Evolutionary conservation across 495 filamentous ascomycete genomes (phyloP).

Genomic region (Podospora fimiseda): DNA sequence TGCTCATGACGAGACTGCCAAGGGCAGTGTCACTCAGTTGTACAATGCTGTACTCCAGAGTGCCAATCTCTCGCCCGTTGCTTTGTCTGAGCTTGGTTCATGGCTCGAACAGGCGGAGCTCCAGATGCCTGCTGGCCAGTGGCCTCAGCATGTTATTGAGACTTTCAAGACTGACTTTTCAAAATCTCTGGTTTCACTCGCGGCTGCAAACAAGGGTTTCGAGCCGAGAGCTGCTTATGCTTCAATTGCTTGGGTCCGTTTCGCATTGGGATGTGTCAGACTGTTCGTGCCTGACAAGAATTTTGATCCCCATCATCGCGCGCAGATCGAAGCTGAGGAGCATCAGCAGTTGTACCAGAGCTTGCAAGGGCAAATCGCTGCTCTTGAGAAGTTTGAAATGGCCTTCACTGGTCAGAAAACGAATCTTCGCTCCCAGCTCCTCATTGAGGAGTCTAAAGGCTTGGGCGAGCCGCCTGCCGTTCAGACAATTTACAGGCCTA

Average conservation of each 20-base stretch:
- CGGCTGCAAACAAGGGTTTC: constrained; percentile 23
- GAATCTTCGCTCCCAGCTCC: constrained; percentile 54
- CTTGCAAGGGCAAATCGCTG: constrained; percentile 51
- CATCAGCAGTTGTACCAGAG: constrained; percentile 50
- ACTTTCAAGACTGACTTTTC: constrained; percentile 36
- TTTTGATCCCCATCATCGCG: constrained; percentile 76
- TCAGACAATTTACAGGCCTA: constrained; percentile 60
- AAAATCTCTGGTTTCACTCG: constrained; percentile 32
- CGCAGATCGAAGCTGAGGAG: constrained; percentile 63
- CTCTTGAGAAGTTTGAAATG: constrained; percentile 58
- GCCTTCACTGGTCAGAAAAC: constrained; percentile 60
- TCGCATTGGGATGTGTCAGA: constrained; percentile 58
- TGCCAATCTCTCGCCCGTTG: constrained; percentile 2
- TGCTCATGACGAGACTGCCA: constrained; percentile 29
- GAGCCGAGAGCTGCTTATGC: constrained; percentile 26
- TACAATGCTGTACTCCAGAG: constrained; percentile 12
- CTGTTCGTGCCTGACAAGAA: constrained; percentile 81
- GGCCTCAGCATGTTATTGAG: constrained; percentile 19
- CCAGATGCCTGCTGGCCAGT: neutral
- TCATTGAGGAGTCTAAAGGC: constrained; percentile 51
- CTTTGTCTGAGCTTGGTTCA: constrained; percentile 13
- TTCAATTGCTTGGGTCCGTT: constrained; percentile 57
- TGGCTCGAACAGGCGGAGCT: constrained; percentile 20
- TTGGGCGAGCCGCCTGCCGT: constrained; percentile 57
- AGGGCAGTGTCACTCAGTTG: constrained; percentile 1